Evolutionary conservation across 352 stramenopile species (phyloP).

Genomic region (Aphanomyces astaci): DNA sequence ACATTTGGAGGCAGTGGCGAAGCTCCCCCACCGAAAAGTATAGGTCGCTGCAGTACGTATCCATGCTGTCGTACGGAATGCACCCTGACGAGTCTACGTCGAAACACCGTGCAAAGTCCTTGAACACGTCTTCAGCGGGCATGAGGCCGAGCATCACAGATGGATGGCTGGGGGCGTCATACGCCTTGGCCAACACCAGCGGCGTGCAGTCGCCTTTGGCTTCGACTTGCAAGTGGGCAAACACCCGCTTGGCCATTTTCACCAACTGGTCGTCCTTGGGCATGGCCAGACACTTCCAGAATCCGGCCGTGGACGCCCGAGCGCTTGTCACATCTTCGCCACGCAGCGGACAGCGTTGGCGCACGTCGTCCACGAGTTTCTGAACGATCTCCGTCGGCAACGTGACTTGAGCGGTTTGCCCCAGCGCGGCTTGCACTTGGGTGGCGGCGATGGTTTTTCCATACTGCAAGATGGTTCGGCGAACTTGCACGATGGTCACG

Average conservation of each 20-base stretch:
- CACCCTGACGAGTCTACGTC: slow-evolving; percentile 40
- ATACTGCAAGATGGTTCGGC: not conserved
- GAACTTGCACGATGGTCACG: slow-evolving; percentile 3
- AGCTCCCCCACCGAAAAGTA: not conserved
- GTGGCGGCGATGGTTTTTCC: slow-evolving; percentile 12
- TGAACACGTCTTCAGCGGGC: slow-evolving; percentile 38
- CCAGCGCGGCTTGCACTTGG: slow-evolving; percentile 9
- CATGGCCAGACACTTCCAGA: slow-evolving; percentile 3
- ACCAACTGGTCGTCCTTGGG: not conserved
- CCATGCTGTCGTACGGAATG: slow-evolving; percentile 54
- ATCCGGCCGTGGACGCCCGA: not conserved
- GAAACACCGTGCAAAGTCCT: slow-evolving; percentile 62
- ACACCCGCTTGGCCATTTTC: slow-evolving; percentile 32
- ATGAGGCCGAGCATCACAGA: slow-evolving; percentile 46
- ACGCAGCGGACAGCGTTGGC: not conserved
- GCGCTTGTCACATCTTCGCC: slow-evolving; percentile 13
- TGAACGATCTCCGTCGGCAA: not conserved
- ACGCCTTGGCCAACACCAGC: slow-evolving; percentile 47
- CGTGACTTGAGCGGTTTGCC: not conserved
- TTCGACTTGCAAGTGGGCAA: slow-evolving; percentile 33
- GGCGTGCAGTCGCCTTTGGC: slow-evolving; percentile 60
- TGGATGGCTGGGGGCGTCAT: slow-evolving; percentile 47
- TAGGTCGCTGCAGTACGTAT: slow-evolving; percentile 30
- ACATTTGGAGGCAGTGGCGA: slow-evolving; percentile 14
- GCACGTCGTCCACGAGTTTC: slow-evolving; percentile 7